Evolutionary conservation across 768 basidiomycete genomes (phyloP).

Genomic region (Xerocomus potaroensis): DNA sequence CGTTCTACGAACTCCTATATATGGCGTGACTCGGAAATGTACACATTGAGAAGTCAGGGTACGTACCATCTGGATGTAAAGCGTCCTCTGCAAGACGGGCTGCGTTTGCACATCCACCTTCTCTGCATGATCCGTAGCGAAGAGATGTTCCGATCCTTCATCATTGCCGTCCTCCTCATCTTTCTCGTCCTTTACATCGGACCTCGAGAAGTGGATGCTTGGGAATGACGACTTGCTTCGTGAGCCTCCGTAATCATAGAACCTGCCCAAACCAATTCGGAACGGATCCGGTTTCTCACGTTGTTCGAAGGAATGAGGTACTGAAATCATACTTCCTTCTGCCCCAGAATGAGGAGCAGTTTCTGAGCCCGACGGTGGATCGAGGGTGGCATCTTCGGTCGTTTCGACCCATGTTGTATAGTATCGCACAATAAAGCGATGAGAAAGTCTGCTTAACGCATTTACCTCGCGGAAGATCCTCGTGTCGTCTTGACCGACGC

Average conservation of each 20-base stretch:
- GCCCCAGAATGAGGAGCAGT: constrained; percentile 35
- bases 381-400: constrained; percentile 46
- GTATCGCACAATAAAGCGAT: constrained; percentile 89
- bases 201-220: constrained; percentile 73
- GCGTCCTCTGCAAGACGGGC: constrained; percentile 43
- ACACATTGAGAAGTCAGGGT: neutral
- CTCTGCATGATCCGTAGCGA: constrained; percentile 30
- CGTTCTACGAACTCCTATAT: constrained; percentile 90
- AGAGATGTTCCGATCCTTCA: constrained; percentile 36
- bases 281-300: constrained; percentile 55
- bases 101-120: constrained; percentile 31
- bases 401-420: constrained; percentile 90
- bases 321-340: constrained; percentile 52
- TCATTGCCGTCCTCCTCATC: constrained; percentile 43
- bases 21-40: neutral
- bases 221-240: constrained; percentile 66
- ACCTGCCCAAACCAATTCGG: constrained; percentile 56
- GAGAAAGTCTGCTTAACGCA: constrained; percentile 80
- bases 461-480: constrained; percentile 92
- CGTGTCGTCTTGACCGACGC: constrained; percentile 70
- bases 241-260: constrained; percentile 54
- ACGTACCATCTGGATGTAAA: constrained; percentile 95
- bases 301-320: constrained; percentile 40
- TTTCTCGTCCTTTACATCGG: constrained; percentile 37
- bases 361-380: constrained; percentile 44